These are phyloP conservation scores for Heracleum sosnowskyi DNA, from an alignment of 129 eudicot genomes.

Conservation along the genomic window DNA sequence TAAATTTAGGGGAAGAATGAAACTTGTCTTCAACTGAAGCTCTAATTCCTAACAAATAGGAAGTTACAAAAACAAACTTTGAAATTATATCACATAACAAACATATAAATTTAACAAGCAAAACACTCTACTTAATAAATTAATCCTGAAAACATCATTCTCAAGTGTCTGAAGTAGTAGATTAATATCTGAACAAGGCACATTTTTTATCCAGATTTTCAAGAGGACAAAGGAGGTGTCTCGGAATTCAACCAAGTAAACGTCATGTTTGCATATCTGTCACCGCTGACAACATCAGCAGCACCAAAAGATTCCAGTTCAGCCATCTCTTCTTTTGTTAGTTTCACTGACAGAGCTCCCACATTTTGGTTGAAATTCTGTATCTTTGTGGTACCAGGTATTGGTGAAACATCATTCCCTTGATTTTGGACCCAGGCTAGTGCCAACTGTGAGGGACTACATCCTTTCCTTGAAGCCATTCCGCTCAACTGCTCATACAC, in stretches of 20 bases:
- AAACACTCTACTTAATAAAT: background rate
- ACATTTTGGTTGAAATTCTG: slow-evolving; percentile 1
- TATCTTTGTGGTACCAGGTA: slow-evolving; percentile 5
- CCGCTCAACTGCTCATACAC: slow-evolving; percentile 30
- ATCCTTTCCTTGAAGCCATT: slow-evolving; percentile 50
- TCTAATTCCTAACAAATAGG: too few relatives aligned
- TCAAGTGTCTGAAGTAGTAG: background rate
- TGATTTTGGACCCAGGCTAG: slow-evolving; percentile 68
- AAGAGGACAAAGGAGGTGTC: slow-evolving; percentile 4
- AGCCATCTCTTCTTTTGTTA: slow-evolving; percentile 8
- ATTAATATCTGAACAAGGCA: background rate
- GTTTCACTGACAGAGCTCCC: slow-evolving; percentile 4
- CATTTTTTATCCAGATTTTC: background rate
- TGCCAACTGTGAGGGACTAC: slow-evolving; percentile 48
- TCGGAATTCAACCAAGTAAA: slow-evolving; percentile 6
- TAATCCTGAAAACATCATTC: too few relatives aligned
- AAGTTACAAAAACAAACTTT: too few relatives aligned
- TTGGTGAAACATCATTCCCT: slow-evolving; percentile 46
- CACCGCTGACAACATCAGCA: slow-evolving; percentile 9
- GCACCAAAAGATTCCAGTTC: slow-evolving; percentile 6
- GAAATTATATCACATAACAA: background rate
- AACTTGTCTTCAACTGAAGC: too few relatives aligned
- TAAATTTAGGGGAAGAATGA: too few relatives aligned
- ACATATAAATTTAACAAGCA: background rate
- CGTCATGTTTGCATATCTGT: background rate